Percentiles rank a stretch among this genome's conserved stretches.
Evolutionary conservation across 305 asterid species (phyloP).

Genomic region (Fraxinus greggii): DNA sequence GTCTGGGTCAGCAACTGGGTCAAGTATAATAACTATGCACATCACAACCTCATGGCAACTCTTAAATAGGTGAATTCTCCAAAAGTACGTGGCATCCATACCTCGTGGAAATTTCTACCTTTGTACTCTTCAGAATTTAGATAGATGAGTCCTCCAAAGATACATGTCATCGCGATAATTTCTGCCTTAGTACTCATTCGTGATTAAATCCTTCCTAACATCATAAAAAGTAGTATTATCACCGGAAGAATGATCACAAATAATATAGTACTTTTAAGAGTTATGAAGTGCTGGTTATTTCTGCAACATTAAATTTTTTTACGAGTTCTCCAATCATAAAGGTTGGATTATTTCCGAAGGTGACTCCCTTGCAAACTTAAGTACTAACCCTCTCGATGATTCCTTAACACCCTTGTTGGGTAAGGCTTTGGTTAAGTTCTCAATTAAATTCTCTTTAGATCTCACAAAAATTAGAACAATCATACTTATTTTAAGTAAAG

Average conservation of each 20-base stretch:
- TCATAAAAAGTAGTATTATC: neutral
- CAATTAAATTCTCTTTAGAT: neutral
- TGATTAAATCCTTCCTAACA: neutral
- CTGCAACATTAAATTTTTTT: neutral
- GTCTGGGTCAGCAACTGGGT: too few species aligned
- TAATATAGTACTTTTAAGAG: neutral
- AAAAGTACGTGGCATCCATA: neutral
- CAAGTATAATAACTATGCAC: neutral
- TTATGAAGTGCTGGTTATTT: neutral
- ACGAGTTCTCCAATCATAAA: neutral
- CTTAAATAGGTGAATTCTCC: neutral
- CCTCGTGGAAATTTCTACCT: neutral
- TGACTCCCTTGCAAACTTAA: neutral
- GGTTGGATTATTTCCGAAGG: neutral
- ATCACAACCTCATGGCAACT: neutral
- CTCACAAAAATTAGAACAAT: neutral
- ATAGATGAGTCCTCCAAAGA: neutral
- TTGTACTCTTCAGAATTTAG: neutral
- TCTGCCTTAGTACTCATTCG: neutral
- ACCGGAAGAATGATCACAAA: neutral
- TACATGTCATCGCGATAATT: neutral
- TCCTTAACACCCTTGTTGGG: neutral
- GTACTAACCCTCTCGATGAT: neutral
- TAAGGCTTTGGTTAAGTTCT: neutral
- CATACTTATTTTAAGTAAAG: neutral